These are phyloP conservation scores for Bipolaris gigantea DNA, from an alignment of 2,329 filamentous ascomycete genomes.

Conservation along the genomic window DNA sequence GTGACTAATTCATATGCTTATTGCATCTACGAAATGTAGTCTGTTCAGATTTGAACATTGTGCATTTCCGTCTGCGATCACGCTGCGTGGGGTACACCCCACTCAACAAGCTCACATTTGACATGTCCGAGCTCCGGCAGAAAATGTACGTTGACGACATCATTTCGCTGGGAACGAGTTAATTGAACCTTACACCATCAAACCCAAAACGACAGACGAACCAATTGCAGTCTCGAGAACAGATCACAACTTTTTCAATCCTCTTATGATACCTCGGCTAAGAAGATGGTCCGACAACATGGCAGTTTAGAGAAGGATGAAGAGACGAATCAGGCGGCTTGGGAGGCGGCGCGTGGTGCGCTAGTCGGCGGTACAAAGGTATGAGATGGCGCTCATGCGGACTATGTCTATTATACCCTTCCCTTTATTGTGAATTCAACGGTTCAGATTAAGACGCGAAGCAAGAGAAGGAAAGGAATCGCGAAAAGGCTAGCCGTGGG, in stretches of 20 bases:
- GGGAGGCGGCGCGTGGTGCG: conserved; percentile 71
- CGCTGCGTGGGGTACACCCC: not conserved
- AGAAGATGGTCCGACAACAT: conserved; percentile 51
- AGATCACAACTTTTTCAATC: not conserved
- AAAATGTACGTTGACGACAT: conserved; percentile 28
- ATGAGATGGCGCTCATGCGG: conserved; percentile 18
- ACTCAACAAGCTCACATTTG: not conserved
- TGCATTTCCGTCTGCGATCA: not conserved
- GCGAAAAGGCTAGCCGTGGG: not conserved
- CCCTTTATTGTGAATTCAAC: not conserved
- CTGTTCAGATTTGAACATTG: not conserved
- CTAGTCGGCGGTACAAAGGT: conserved; percentile 67
- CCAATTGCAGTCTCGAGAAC: not conserved
- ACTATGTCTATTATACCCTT: not conserved
- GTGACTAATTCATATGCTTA: not conserved
- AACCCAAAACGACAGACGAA: not conserved
- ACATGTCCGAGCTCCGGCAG: conserved; percentile 13
- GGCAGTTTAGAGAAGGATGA: conserved; percentile 61
- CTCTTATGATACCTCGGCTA: not conserved
- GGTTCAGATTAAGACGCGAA: not conserved
- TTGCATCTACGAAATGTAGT: not conserved
- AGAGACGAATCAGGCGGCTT: conserved; percentile 70
- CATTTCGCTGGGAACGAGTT: conserved; percentile 8
- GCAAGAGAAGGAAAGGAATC: not conserved
- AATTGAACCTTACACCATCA: not conserved